These are phyloP conservation scores for Heimioporus sp. DNA, from an alignment of 768 basidiomycete species.

Conservation along the genomic window DNA sequence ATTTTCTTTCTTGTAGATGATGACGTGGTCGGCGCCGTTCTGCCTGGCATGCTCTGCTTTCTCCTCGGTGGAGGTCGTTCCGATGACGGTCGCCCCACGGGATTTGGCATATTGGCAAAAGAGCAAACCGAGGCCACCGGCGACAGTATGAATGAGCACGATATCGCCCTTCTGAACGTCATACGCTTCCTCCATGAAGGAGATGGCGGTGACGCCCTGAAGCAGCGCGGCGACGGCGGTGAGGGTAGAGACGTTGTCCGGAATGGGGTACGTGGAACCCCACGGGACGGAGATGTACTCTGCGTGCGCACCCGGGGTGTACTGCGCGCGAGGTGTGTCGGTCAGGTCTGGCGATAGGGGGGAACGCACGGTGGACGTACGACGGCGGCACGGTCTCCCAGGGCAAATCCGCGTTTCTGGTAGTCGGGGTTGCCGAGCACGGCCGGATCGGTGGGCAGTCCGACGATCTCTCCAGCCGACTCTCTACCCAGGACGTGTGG, in stretches of 20 bases:
- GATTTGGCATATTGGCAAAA: constrained; percentile 67
- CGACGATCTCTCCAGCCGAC: constrained; percentile 70
- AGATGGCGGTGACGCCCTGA: constrained; percentile 77
- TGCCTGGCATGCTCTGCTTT: constrained; percentile 80
- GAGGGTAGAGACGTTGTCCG: constrained; percentile 54
- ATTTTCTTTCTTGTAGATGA: constrained; percentile 75
- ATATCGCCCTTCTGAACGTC: constrained; percentile 75
- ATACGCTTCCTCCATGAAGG: constrained; percentile 84
- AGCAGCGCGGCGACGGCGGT: constrained; percentile 65
- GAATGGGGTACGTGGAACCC: constrained; percentile 62
- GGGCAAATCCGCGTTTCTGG: constrained; percentile 59
- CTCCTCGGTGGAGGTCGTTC: constrained; percentile 81
- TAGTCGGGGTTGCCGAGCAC: constrained; percentile 61
- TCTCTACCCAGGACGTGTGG: constrained; percentile 79
- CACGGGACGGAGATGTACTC: constrained; percentile 72
- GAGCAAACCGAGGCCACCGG: constrained; percentile 81
- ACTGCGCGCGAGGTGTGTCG: constrained; percentile 34
- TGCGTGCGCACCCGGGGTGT: constrained; percentile 53
- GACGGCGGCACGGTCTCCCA: constrained; percentile 73
- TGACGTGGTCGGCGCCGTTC: constrained; percentile 84
- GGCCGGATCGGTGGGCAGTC: constrained; percentile 63
- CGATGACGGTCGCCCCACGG: constrained; percentile 87
- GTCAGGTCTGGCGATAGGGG: not conserved
- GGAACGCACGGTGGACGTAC: constrained; percentile 40
- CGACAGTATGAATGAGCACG: constrained; percentile 86